A percentile compares a stretch with the other conserved stretches of the same genome.
Conservation (phyloP, 495 filamentous ascomycete genomes). For the Penicillium longicatenatum region DNA sequence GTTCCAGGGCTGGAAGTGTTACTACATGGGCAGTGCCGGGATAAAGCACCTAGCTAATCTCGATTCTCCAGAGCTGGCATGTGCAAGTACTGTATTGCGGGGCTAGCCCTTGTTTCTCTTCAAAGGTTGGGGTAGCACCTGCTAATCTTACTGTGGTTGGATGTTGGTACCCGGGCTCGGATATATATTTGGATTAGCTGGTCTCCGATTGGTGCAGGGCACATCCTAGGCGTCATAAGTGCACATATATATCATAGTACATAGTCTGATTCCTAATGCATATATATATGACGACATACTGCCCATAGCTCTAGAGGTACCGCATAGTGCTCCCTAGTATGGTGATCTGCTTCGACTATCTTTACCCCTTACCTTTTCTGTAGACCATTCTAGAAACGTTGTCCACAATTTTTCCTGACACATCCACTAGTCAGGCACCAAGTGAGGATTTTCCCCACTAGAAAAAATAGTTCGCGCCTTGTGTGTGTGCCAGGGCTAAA, state of each 20-base stretch:
- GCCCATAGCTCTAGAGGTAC: background rate
- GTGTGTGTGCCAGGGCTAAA: slow-evolving; percentile 22
- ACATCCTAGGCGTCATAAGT: no score
- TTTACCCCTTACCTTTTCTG: background rate
- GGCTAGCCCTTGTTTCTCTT: no score
- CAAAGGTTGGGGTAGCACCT: no score
- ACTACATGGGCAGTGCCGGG: no score
- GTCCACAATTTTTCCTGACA: slow-evolving; percentile 5
- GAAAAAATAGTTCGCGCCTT: slow-evolving; percentile 16
- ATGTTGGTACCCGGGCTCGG: background rate
- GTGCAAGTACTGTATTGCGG: no score
- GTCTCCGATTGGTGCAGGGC: background rate
- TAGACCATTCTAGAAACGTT: slow-evolving; percentile 7
- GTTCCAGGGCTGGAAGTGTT: no score
- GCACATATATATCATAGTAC: background rate
- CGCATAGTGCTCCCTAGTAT: background rate
- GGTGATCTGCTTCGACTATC: background rate
- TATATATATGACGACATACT: slow-evolving; percentile 2
- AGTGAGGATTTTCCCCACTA: slow-evolving; percentile 11
- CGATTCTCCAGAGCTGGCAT: no score
- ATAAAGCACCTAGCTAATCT: no score
- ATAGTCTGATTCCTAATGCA: slow-evolving; percentile 6
- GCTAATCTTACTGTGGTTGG: background rate
- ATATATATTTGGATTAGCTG: background rate
- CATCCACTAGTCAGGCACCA: slow-evolving; percentile 9